A percentile compares a stretch with the other conserved stretches of the same genome.
Evolutionary conservation across 371 early-diverging fungal species (phyloP).

Genomic region (Circinella umbellata): DNA sequence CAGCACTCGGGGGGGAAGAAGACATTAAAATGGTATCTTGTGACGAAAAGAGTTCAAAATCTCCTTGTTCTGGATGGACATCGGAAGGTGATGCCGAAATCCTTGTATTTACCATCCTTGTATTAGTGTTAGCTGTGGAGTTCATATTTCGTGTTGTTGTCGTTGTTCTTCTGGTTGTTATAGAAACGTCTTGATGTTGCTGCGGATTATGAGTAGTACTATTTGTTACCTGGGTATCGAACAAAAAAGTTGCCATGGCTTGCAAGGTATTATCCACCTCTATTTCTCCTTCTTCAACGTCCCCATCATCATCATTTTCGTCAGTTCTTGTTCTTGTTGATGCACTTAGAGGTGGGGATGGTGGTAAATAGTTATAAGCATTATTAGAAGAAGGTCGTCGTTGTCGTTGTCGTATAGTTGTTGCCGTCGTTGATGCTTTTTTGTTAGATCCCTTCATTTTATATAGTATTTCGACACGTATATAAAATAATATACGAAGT

Average conservation of each 20-base stretch:
- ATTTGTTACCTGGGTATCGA: background rate
- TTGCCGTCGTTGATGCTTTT: background rate
- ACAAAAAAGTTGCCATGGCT: constrained; percentile 5
- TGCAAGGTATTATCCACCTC: background rate
- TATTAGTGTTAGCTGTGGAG: background rate
- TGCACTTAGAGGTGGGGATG: constrained; percentile 1
- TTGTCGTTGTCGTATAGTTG: background rate
- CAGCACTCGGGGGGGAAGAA: constrained; percentile 2
- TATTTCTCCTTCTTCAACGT: background rate
- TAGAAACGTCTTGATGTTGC: background rate
- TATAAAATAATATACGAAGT: background rate
- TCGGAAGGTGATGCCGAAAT: constrained; percentile 4
- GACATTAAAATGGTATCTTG: constrained; percentile 7
- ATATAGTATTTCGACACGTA: too few species aligned
- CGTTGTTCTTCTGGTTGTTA: background rate
- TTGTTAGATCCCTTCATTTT: background rate
- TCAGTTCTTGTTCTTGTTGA: background rate
- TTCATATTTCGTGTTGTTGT: background rate
- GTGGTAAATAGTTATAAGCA: background rate
- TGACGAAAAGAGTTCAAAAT: constrained; percentile 4
- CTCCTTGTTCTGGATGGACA: background rate
- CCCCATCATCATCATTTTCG: too few species aligned
- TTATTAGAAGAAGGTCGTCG: background rate
- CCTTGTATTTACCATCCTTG: background rate
- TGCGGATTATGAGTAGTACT: background rate